Conservation (phyloP, 202 grass and related monocot species). For the Cymbopogon flexuosus region DNA sequence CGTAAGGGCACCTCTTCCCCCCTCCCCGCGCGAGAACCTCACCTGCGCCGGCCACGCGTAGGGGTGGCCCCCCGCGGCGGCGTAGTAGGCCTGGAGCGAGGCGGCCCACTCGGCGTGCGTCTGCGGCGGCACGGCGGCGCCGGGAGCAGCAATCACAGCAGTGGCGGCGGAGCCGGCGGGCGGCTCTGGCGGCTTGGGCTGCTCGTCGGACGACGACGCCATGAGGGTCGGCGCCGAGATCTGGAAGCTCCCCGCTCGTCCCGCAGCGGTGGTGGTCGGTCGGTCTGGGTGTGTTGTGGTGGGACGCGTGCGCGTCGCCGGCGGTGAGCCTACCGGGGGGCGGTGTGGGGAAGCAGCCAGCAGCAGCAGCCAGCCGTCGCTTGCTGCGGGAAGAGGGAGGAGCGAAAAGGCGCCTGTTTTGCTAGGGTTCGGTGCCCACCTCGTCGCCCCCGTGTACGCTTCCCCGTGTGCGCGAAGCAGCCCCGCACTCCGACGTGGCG, state of each 20-base stretch:
- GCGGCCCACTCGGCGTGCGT: conserved; percentile 57
- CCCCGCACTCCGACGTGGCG: conserved; percentile 15
- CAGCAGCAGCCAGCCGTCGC: neutral
- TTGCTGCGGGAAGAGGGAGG: neutral
- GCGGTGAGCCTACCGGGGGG: conserved; percentile 42
- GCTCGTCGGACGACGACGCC: conserved; percentile 62
- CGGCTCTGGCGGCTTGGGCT: conserved; percentile 58
- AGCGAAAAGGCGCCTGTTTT: conserved; percentile 10
- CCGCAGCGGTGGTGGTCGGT: neutral
- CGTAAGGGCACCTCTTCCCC: too few species aligned
- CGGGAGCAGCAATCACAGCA: neutral
- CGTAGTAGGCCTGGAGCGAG: conserved; percentile 60
- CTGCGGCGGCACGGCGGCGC: neutral
- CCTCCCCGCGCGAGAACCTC: too few species aligned
- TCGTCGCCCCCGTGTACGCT: neutral
- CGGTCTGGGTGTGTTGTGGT: neutral
- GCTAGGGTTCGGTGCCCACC: conserved; percentile 52
- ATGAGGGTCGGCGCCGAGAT: conserved; percentile 23
- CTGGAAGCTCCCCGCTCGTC: neutral
- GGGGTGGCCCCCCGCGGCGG: conserved; percentile 45
- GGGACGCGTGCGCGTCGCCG: conserved; percentile 23
- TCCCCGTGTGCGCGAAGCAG: neutral
- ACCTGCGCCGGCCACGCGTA: conserved; percentile 87
- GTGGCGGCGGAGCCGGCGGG: conserved; percentile 17
- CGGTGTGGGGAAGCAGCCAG: conserved; percentile 35